These are phyloP conservation scores for Apium graveolens DNA, from an alignment of 129 eudicot genomes.

Conservation along the genomic window DNA sequence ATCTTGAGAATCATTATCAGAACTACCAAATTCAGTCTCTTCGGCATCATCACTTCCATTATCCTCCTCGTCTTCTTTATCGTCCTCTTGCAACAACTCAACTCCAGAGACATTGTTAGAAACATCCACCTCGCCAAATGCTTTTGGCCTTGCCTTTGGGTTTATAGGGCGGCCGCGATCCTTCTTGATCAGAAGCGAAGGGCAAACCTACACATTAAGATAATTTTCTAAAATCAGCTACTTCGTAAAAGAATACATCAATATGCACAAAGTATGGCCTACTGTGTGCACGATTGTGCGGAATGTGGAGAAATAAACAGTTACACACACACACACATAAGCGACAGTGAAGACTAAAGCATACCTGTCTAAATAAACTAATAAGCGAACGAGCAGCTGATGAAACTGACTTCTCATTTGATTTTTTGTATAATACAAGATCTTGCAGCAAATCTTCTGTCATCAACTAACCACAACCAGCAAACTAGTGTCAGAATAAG, in stretches of 20 bases:
- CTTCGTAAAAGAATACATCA: neutral
- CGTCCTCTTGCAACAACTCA: slow-evolving; percentile 51
- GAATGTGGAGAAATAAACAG: neutral
- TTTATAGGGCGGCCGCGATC: slow-evolving; percentile 81
- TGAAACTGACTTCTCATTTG: slow-evolving; percentile 86
- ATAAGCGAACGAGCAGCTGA: slow-evolving; percentile 91
- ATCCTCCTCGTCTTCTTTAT: slow-evolving; percentile 18
- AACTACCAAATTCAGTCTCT: slow-evolving; percentile 15
- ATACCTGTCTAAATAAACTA: slow-evolving; percentile 89
- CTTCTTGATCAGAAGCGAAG: slow-evolving; percentile 80
- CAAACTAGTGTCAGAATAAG: neutral
- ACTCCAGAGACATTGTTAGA: slow-evolving; percentile 72
- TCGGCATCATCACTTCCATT: slow-evolving; percentile 25
- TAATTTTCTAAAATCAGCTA: slow-evolving; percentile 15
- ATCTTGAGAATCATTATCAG: slow-evolving; percentile 22
- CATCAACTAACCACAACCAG: slow-evolving; percentile 56
- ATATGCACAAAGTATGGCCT: neutral
- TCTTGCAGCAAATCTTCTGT: slow-evolving; percentile 97
- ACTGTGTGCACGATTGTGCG: too few relatives aligned
- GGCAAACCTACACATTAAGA: slow-evolving; percentile 57
- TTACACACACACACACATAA: too few relatives aligned
- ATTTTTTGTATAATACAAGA: slow-evolving; percentile 80
- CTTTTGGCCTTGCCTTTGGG: slow-evolving; percentile 90
- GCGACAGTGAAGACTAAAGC: slow-evolving; percentile 3
- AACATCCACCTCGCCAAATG: slow-evolving; percentile 73